Percentiles rank a stretch among this genome's conserved stretches.
Conservation (phyloP, 495 filamentous ascomycete species). For the Cercophora newfieldiana region DNA sequence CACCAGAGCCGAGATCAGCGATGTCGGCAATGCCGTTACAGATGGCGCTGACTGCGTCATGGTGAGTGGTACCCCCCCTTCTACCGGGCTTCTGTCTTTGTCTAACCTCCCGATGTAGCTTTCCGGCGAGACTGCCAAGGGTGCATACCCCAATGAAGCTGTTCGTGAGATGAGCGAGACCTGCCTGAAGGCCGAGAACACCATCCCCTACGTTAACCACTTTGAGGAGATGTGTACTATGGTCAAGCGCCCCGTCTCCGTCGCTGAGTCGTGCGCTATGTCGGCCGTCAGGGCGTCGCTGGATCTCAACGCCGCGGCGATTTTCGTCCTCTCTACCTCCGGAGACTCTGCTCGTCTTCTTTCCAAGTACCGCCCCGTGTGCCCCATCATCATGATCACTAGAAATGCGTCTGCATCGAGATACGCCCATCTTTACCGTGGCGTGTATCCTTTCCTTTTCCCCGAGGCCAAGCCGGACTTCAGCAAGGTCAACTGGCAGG, state of each 20-base stretch:
- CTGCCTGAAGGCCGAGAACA: conserved; percentile 91
- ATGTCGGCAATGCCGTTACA: conserved; percentile 96
- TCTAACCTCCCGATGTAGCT: conserved; percentile 39
- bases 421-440: conserved; percentile 94
- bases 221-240: conserved; percentile 92
- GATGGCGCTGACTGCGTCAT: conserved; percentile 99
- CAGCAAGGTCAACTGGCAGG: conserved; percentile 84
- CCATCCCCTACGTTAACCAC: conserved; percentile 92
- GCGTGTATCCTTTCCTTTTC: conserved; percentile 96
- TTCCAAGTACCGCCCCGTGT: conserved; percentile 97
- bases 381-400: conserved; percentile 98
- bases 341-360: conserved; percentile 90
- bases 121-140: conserved; percentile 98
- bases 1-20: conserved; percentile 95
- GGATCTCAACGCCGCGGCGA: conserved; percentile 93
- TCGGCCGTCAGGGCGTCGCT: conserved; percentile 90
- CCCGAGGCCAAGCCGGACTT: conserved; percentile 93
- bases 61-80: conserved; percentile 36
- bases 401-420: conserved; percentile 78
- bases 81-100: background rate
- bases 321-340: conserved; percentile 88
- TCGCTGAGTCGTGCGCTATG: conserved; percentile 92
- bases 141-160: conserved; percentile 87
- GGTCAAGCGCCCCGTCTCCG: conserved; percentile 75
- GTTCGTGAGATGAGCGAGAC: conserved; percentile 98